Evolutionary conservation across 2,329 filamentous ascomycete species (phyloP), one percentile per base, ranked within the genome.

Genomic region (Sphaerulina populicola): DNA sequence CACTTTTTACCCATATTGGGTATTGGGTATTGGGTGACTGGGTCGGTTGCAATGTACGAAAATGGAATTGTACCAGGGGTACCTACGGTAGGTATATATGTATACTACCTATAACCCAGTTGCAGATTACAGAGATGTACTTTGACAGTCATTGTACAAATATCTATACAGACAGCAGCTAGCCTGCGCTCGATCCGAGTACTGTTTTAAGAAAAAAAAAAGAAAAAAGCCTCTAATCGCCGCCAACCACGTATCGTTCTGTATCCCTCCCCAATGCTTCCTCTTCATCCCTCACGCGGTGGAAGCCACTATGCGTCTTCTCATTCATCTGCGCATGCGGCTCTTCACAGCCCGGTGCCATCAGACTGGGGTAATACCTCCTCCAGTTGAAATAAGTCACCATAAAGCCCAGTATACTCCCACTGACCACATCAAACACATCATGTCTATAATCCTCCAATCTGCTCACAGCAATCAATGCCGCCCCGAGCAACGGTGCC

Each of bases 381-480:
- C 79, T 69, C 63, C 82, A 83, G 6, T 76, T 78, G 54, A 79
- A 77, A 63, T 74, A 78, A 11, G 79, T 74, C 2, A 82, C 69
- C 1, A 68, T 49, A 29, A 80, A 68, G 0, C 81, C 80, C 6
- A 83, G 62, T 15, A 77, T 47, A 12, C 73, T 75, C 0, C 80
- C 80, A 6, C 69, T 69, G 3, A 75, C 76, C 4, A 83, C 79
- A 64, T 83, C 80, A 51, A 77, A 81, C 2, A 82, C 77, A 64
- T 83, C 80, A 55, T 83, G 80, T 23, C 80, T 69, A 61, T 83
- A 83, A 59, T 83, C 80, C 52, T 80, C 79, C 33, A 80, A 69
- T n/a, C 80, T 71, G 4, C 76, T 80, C 37, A 81, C 77, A 0
- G 80, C 80, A 51, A 83, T 79, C 64, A 83, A 62, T 1, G 76